A percentile compares a stretch with the other conserved stretches of the same genome.
These are phyloP conservation scores for Hypoxylon lienhwacheense DNA, from an alignment of 495 filamentous ascomycete species.

Conservation along the genomic window DNA sequence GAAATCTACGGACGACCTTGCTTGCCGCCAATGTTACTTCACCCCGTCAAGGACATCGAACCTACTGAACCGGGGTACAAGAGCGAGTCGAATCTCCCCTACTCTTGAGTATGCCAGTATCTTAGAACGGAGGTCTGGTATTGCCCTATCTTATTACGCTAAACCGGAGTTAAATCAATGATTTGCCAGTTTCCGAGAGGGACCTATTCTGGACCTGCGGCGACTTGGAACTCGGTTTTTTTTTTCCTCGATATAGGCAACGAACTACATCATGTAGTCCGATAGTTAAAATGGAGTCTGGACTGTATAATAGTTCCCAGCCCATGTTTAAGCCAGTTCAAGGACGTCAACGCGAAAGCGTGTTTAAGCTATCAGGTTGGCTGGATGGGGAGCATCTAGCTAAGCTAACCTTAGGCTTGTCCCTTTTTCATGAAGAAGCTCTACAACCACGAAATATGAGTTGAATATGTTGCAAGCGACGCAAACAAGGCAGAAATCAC, in stretches of 20 bases:
- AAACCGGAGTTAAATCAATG: neutral
- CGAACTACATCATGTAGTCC: no score
- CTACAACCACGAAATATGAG: no score
- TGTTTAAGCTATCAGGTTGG: no score
- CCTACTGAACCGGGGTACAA: constrained; percentile 46
- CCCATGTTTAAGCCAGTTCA: no score
- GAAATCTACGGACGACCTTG: constrained; percentile 53
- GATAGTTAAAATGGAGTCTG: no score
- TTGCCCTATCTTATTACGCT: neutral
- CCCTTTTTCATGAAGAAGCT: no score
- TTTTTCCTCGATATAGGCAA: no score
- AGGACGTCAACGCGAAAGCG: no score
- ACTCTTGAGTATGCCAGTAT: constrained; percentile 13
- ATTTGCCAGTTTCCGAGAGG: neutral
- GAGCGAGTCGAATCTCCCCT: constrained; percentile 39
- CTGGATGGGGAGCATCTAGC: no score
- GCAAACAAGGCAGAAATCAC: constrained; percentile 8
- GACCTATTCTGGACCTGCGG: neutral
- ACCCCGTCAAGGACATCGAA: constrained; percentile 56
- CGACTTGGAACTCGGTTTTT: constrained; percentile 8
- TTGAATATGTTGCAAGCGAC: constrained; percentile 8
- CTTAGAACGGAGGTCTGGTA: neutral
- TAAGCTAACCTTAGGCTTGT: no score
- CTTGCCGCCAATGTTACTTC: constrained; percentile 59
- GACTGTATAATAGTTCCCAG: no score